Evolutionary conservation across 2,329 filamentous ascomycete genomes (phyloP), one percentile per base, ranked within the genome.

Genomic region (Coniochaeta ligniaria): DNA sequence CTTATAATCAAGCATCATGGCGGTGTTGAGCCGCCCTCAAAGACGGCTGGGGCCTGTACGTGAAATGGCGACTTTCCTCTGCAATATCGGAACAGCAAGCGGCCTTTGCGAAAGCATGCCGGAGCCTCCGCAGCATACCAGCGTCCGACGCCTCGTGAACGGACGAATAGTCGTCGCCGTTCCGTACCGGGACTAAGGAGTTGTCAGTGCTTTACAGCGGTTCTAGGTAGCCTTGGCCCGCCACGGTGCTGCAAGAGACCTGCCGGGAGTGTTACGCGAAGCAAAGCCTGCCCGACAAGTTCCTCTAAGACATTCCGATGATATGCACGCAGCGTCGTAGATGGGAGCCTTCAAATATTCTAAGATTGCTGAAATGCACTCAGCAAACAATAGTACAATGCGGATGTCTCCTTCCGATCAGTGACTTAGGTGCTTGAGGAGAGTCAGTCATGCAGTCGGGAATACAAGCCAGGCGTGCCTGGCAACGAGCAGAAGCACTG

Each of bases 241-340:
- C 22, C 43, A 7, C 43, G 16, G 43, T 14, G 61, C 68, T 66
- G 66, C 67, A 68, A 62, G 66, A 60, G 59, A 55, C 59, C 63
- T 69, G 66, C 68, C 68, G 68, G 68, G 68, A 67, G 65, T 60
- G 61, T 68, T 69, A 68, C 68, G 67, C 67, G 69, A 63, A 65
- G 59, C 61, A 60, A 58, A 60, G 63, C 59, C 55, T 54, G 59
- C 60, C 63, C 57, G 36, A 57, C 50, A 63, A 56, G 47, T 47
- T 57, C 57, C 59, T 57, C 58, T n/a, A 45, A 24, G 57, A 56
- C 56, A 41, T 24, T 26, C 56, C 22, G 14, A 36, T 36, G 36
- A 57, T n/a, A n/a, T n/a, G n/a, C n/a, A n/a, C n/a, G n/a, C n/a
- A n/a, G n/a, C n/a, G n/a, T n/a, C n/a, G n/a, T n/a, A n/a, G n/a